Conservation (phyloP, 441 rosid genomes). For the Capsella rubella region DNA sequence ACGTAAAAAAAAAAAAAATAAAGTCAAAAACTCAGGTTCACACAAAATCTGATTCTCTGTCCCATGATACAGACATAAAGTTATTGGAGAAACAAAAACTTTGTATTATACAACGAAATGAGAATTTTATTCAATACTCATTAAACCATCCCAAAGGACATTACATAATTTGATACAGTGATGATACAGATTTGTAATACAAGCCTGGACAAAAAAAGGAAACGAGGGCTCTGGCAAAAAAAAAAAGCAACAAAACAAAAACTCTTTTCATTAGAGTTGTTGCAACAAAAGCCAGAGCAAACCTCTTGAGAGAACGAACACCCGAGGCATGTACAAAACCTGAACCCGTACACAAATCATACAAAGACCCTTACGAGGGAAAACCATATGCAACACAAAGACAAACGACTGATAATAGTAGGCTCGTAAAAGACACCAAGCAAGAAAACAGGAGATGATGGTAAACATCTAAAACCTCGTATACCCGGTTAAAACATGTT, state of each 20-base stretch:
- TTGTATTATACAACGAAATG: constrained; percentile 30
- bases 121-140: constrained; percentile 42
- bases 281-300: constrained; percentile 42
- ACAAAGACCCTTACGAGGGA: constrained; percentile 26
- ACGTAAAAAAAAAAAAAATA: neutral
- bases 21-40: constrained; percentile 18
- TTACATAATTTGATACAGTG: constrained; percentile 31
- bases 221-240: constrained; percentile 40
- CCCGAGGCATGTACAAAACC: constrained; percentile 29
- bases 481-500: constrained; percentile 30
- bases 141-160: constrained; percentile 40
- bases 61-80: constrained; percentile 16
- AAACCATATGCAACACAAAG: constrained; percentile 33
- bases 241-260: constrained; percentile 29
- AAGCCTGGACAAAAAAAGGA: constrained; percentile 19
- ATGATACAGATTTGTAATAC: constrained; percentile 26
- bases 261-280: constrained; percentile 37
- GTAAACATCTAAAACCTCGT: constrained; percentile 34
- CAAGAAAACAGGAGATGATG: constrained; percentile 32
- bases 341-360: constrained; percentile 38
- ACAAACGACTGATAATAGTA: constrained; percentile 9
- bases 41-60: constrained; percentile 34
- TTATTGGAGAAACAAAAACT: neutral
- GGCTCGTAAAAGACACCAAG: constrained; percentile 31
- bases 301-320: constrained; percentile 23